Base-by-base conservation (phyloP, 495 filamentous ascomycete genomes). In the Daldinia concentrica region DNA sequence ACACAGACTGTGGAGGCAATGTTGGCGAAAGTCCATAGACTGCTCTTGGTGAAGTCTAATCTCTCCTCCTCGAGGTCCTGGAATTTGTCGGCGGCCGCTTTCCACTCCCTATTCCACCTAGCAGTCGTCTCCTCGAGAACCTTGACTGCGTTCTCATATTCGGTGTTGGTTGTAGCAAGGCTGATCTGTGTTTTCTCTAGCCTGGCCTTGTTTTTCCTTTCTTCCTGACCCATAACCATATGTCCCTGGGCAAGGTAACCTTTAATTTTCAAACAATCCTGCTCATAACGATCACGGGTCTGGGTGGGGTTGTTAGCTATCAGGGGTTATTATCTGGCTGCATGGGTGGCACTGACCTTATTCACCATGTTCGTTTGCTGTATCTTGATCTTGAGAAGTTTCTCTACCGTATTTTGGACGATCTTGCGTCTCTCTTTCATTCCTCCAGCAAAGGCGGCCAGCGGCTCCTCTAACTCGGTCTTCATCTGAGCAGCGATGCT, bases 191-290 rank as follows among this genome's bases (percentile, higher is more conserved):
- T 98, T 84, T 99, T 99, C 79, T 99, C 96, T 52, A 99, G 88
- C 80, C 95, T 97, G 26, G 95, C 93, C 82, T 99, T 99, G 79
- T 99, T 99, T 82, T 98, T 98, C 39, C 95, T 86, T 80, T 99
- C 96, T 72, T 99, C 96, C 66, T 99, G 96, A 11, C 96, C 96
- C 96, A 98, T 98, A 41, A 99, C 96, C 96, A 99, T 99, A 76
- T 99, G 96, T 17, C 95, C 96, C 79, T 99, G 96, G 8, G 96
- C 96, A 17, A 98, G 87, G 74, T 98, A 99, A 19, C 96, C 95
- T 76, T 99, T 99, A 74, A 99, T 98, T 76, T 95, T 95, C 17
- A 99, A 84, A 75, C 94, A 98, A 62, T 99, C 96, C 79, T 98
- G 94, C 78, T 99, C 96, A 72, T 93, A 99, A 29, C 90, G 88